Conservation (phyloP, 2,329 filamentous ascomycete genomes). For the Aureobasidium namibiae region DNA sequence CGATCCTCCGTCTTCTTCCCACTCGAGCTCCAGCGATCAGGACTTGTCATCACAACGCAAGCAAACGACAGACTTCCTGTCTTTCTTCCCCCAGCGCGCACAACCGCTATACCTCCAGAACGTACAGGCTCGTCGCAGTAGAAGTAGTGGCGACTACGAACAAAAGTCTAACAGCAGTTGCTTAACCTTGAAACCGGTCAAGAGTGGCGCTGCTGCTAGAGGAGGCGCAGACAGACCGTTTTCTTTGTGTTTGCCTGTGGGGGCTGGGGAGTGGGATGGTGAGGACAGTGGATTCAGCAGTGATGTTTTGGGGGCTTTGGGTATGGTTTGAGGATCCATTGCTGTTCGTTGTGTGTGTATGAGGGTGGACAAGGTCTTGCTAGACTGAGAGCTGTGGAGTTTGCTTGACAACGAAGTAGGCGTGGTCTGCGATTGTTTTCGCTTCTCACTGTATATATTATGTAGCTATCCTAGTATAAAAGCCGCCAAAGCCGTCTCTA, state of each 20-base stretch:
- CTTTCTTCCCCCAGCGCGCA: background rate
- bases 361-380: no score
- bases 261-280: background rate
- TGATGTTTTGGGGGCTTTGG: constrained; percentile 9
- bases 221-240: background rate
- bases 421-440: no score
- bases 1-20: background rate
- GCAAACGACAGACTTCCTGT: background rate
- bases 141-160: background rate
- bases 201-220: background rate
- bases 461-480: no score
- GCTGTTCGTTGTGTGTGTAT: no score
- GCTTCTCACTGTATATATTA: no score
- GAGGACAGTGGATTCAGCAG: background rate
- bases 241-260: background rate
- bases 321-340: background rate
- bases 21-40: background rate
- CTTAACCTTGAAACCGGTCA: background rate
- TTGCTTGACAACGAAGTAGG: no score
- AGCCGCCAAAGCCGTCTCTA: no score
- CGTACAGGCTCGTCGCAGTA: background rate
- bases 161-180: background rate
- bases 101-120: background rate
- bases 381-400: no score
- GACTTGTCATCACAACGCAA: no score